Evolutionary conservation across 495 filamentous ascomycete species (phyloP).

Genomic region (Jackrogersella multiformis): DNA sequence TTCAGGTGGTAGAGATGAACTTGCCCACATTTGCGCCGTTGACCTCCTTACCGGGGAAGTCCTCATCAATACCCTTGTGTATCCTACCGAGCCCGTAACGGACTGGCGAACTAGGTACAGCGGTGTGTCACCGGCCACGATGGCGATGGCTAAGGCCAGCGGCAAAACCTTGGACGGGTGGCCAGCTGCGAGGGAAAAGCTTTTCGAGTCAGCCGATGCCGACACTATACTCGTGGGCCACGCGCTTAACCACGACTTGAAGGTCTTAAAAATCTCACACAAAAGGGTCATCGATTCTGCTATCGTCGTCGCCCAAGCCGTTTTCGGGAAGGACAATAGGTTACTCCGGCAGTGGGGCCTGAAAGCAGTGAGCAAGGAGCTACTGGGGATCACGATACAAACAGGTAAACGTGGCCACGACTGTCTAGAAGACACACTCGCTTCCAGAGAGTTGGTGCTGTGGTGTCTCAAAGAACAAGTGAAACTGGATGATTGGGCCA

Average conservation of each 20-base stretch:
- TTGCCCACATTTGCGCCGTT: slow-evolving; percentile 54
- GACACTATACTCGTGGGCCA: slow-evolving; percentile 46
- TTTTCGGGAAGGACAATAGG: slow-evolving; percentile 31
- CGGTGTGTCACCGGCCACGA: slow-evolving; percentile 41
- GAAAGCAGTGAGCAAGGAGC: slow-evolving; percentile 42
- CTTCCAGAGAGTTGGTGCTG: slow-evolving; percentile 50
- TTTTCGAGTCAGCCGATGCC: slow-evolving; percentile 54
- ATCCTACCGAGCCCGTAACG: slow-evolving; percentile 47
- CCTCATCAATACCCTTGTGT: slow-evolving; percentile 56
- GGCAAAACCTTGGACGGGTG: slow-evolving; percentile 41
- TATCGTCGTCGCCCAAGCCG: slow-evolving; percentile 39
- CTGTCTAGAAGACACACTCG: slow-evolving; percentile 55
- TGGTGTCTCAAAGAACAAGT: slow-evolving; percentile 40
- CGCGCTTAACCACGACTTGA: slow-evolving; percentile 40
- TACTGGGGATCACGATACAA: slow-evolving; percentile 49
- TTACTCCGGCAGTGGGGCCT: slow-evolving; percentile 35
- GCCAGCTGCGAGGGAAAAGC: slow-evolving; percentile 41
- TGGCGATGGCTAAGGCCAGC: slow-evolving; percentile 17
- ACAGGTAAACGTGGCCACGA: slow-evolving; percentile 41
- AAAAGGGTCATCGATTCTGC: slow-evolving; percentile 45
- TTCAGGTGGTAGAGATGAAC: slow-evolving; percentile 43
- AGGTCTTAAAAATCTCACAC: slow-evolving; percentile 43
- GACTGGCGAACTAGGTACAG: slow-evolving; percentile 55
- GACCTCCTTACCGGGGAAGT: slow-evolving; percentile 56
- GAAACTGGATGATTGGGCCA: slow-evolving; percentile 26